Conservation (phyloP, 2,329 filamentous ascomycete species). For the Arthroderma sp. region DNA sequence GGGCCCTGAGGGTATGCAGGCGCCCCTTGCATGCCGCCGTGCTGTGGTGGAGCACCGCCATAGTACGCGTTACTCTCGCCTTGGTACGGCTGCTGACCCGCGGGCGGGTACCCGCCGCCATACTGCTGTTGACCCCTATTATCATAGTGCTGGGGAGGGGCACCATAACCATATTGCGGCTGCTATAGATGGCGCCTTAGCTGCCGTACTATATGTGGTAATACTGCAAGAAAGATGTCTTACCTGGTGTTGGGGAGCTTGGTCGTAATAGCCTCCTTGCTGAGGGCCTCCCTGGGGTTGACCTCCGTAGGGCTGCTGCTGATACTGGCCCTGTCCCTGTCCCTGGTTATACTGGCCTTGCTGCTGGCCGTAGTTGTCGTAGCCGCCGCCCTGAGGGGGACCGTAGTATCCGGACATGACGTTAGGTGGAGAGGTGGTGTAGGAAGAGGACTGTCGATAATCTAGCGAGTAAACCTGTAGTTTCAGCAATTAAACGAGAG, state of each 20-base stretch:
- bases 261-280: constrained; percentile 9
- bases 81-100: constrained; percentile 22
- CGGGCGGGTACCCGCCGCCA: constrained; percentile 12
- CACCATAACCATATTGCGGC: constrained; percentile 1
- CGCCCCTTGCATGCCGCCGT: constrained; percentile 6
- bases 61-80: constrained; percentile 25
- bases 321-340: constrained; percentile 12
- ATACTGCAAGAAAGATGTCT: constrained; percentile 9
- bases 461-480: background rate
- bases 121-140: constrained; percentile 13
- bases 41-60: constrained; percentile 9
- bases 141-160: constrained; percentile 5
- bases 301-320: constrained; percentile 11
- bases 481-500: background rate
- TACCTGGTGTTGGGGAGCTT: constrained; percentile 16
- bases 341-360: constrained; percentile 13
- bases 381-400: constrained; percentile 5
- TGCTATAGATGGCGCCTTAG: background rate
- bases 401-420: constrained; percentile 14
- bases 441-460: background rate
- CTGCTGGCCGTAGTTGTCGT: constrained; percentile 4
- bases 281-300: constrained; percentile 16
- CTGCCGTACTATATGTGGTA: background rate
- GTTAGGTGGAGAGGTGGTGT: background rate
- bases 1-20: background rate